These are phyloP conservation scores for Tylopilus plumbeoviolaceoides DNA, from an alignment of 768 basidiomycete species.

Conservation along the genomic window DNA sequence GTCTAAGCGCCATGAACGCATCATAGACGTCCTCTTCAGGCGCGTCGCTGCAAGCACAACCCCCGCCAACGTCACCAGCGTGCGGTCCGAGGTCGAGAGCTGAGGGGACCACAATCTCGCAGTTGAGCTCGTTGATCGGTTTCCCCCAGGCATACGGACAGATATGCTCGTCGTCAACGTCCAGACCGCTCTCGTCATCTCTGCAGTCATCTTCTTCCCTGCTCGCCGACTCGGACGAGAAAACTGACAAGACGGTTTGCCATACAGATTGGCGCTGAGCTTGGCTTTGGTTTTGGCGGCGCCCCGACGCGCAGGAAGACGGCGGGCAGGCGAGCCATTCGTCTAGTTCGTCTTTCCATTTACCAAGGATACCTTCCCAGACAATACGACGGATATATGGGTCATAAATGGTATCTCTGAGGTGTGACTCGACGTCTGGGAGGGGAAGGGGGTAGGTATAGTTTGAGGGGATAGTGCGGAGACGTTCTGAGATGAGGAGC, in stretches of 20 bases:
- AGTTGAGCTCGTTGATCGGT: slow-evolving; percentile 73
- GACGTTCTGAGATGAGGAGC: no score
- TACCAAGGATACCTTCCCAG: slow-evolving; percentile 72
- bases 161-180: slow-evolving; percentile 51
- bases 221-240: neutral
- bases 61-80: no score
- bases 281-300: slow-evolving; percentile 7
- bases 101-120: slow-evolving; percentile 75
- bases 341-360: slow-evolving; percentile 58
- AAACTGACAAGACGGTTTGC: slow-evolving; percentile 23
- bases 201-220: neutral
- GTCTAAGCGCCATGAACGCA: neutral
- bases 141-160: slow-evolving; percentile 82
- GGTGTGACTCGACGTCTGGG: no score
- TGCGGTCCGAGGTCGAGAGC: slow-evolving; percentile 46
- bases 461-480: no score
- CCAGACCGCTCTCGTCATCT: slow-evolving; percentile 23
- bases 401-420: slow-evolving; percentile 83
- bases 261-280: slow-evolving; percentile 15
- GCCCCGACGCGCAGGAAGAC: neutral
- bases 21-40: neutral
- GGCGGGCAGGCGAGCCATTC: slow-evolving; percentile 69
- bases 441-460: no score
- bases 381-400: slow-evolving; percentile 83
- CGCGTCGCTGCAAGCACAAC: neutral